Evolutionary conservation across 345 rosid species (phyloP), one percentile per base, ranked within the genome.

Genomic region (Eucalyptus virginea): DNA sequence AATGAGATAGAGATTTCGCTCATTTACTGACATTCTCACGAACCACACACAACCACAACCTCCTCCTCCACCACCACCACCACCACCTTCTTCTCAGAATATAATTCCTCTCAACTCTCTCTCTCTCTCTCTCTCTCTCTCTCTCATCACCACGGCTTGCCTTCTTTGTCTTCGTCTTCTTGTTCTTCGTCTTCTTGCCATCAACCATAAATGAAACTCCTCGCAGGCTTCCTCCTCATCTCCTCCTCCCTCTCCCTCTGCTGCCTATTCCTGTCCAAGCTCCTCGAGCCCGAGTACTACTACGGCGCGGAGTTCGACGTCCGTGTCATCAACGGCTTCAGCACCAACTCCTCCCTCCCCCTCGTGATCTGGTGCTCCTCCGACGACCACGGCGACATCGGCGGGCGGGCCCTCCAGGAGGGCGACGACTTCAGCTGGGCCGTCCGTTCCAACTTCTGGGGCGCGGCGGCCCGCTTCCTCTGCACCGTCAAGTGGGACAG

Each of bases 361-460:
- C 90, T 97, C 37, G 96, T 97, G 88, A 95, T 97, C 42, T 97
- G 99, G 99, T 97, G 99, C 93, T 90, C 93, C 15, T 95, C 91
- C 40, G 18, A 96, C 8, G 91, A 92, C 26, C 93, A 90, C 37
- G 91, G 90, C 44, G 99, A 97, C 77, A 92, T 97, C 11, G 99
- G 99, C n/a, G 97, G 99, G 48, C 97, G 99, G 6, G 99, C 99
- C 11, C 96, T 97, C 47, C 99, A 97, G 90, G 99, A 96, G 88
- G 98, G 99, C 16, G 99, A 97, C 9, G 98, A 96, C 87, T 96
- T 93, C 88, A 89, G 95, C n/a, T 97, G 99, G 99, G 94, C 93
- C 12, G 91, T 91, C 23, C 92, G 8, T 86, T 94, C 89, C 80
- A 32, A 65, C 30, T 80, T 96, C 19, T 94, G 96, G 96, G 87